A percentile compares a stretch with the other conserved stretches of the same genome.
phyloP scores from a whole-genome alignment of 129 eudicot species.

The Centella asiatica region DNA sequence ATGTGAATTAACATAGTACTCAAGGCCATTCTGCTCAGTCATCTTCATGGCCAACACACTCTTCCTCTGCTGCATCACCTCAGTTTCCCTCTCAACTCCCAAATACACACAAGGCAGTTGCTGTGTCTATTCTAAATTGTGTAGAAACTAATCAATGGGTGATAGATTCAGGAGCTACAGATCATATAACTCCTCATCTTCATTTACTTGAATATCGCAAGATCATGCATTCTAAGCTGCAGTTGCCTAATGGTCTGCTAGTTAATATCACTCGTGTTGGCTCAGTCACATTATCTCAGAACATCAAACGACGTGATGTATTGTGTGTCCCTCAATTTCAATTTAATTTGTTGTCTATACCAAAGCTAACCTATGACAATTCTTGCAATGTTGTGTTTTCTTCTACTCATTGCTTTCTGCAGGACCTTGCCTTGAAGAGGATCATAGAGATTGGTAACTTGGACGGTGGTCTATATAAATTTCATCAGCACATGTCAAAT shows the following conservation, averaged over 20 bases:
- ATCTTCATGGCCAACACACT: no score
- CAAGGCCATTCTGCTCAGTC: no score
- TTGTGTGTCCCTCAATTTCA: background rate
- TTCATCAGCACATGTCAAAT: no score
- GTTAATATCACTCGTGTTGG: background rate
- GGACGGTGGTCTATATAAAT: no score
- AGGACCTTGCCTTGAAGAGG: background rate
- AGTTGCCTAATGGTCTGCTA: background rate
- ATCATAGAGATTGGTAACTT: no score
- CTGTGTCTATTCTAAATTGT: background rate
- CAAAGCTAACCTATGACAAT: background rate
- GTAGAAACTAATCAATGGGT: background rate
- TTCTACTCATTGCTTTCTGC: background rate
- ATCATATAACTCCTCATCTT: background rate
- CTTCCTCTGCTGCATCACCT: no score
- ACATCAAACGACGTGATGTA: background rate
- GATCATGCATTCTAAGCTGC: background rate
- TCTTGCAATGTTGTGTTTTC: background rate
- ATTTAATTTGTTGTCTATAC: background rate
- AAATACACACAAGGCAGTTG: background rate
- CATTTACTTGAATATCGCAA: background rate
- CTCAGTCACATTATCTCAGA: background rate
- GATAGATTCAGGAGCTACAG: background rate
- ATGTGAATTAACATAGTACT: no score
- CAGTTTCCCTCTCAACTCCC: background rate